Evolutionary conservation across 805 yeast species (phyloP), one percentile per base, ranked within the genome.

Genomic region (Kuraishia cidri): DNA sequence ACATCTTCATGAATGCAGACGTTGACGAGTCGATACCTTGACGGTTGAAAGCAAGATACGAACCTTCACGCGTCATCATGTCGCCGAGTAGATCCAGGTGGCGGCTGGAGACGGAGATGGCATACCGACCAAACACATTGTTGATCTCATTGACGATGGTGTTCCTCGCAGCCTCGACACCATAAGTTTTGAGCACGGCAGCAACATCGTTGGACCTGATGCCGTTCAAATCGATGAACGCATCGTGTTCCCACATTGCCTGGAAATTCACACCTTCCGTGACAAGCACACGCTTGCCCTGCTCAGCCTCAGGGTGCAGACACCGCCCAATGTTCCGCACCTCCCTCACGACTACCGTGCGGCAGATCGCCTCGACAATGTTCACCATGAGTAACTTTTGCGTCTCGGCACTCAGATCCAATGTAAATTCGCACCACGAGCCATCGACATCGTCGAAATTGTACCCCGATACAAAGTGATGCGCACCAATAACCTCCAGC

Each of bases 41-140:
- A 69, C 99, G 84, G 61, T 86, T 88, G 69, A 92, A 92, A 17
- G 99, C 95, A 54, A 90, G 64, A 54, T 88, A 92, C 2, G 94
- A 75, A 51, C 99, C 99, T 61, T 92, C 97, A 60, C 98, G 78
- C 4, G 99, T 92, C 99, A 92, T 92, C 86, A 85, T 84, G 60
- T 92, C 99, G 43, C 94, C 99, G 58, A 92, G 80, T 56, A 92
- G 75, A 54, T 92, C 98, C 62, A 92, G 75, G 65, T 92, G 99
- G 58, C 98, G 85, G 34, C 75, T 66, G 36, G 92, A 81, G 38
- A 92, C 98, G 38, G 87, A 65, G 53, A 92, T 92, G 49, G 97
- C 97, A 60, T 92, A 92, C 34, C 94, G 87, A 39, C 86, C 85
- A 75, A 92, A 92, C 47, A 92, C 99, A 47, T 85, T 83, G 62